These are phyloP conservation scores for Lithospermum erythrorhizon DNA, from an alignment of 257 asterid species.

Conservation along the genomic window DNA sequence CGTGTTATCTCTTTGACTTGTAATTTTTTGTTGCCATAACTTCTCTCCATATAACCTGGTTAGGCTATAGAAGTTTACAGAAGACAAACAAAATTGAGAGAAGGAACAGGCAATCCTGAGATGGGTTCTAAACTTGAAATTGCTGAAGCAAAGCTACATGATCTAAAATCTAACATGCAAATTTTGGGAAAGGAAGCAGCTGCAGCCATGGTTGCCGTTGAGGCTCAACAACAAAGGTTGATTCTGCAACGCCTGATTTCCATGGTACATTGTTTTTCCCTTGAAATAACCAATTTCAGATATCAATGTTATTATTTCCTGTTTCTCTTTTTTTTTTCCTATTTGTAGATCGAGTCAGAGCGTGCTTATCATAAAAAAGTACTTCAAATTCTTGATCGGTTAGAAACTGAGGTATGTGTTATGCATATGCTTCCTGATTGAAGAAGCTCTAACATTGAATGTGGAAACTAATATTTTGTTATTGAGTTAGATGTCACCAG, in stretches of 20 bases:
- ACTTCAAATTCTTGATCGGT: conserved; percentile 86
- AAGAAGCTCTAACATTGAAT: conserved; percentile 9
- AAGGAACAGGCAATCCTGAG: conserved; percentile 83
- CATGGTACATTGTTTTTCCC: conserved; percentile 51
- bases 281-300: neutral
- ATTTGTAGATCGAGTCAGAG: conserved; percentile 84
- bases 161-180: conserved; percentile 70
- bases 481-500: conserved; percentile 65
- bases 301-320: neutral
- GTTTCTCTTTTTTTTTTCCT: conserved; percentile 1
- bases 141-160: conserved; percentile 80
- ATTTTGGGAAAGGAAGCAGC: conserved; percentile 93
- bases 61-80: conserved; percentile 93
- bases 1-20: neutral
- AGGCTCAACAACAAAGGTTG: conserved; percentile 94
- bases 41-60: conserved; percentile 45
- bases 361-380: conserved; percentile 84
- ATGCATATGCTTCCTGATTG: conserved; percentile 8
- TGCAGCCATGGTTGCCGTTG: conserved; percentile 98
- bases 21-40: conserved; percentile 14
- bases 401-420: conserved; percentile 73
- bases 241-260: conserved; percentile 80
- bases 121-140: conserved; percentile 78
- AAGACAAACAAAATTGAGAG: conserved; percentile 84
- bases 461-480: conserved; percentile 12